Percentiles rank a stretch among this genome's conserved stretches.
phyloP scores from a whole-genome alignment of 1,139 yeast species.

The Pichia sp. region DNA sequence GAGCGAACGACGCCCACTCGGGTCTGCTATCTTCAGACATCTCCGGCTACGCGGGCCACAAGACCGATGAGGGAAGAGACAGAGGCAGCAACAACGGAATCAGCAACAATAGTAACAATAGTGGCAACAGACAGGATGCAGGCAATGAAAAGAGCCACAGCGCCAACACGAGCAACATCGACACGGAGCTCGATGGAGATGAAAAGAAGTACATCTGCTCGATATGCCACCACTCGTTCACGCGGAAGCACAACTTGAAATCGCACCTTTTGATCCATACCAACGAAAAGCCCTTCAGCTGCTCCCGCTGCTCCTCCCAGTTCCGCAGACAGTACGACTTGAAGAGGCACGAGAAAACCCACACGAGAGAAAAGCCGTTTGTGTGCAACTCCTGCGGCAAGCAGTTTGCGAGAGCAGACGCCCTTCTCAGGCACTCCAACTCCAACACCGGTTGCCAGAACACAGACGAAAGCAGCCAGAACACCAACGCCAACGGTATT shows the following conservation, averaged over 20 bases:
- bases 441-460: constrained; percentile 28
- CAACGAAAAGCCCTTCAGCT: constrained; percentile 59
- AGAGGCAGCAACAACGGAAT: too few relatives aligned
- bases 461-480: neutral
- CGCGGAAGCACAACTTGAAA: constrained; percentile 70
- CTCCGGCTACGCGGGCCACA: neutral
- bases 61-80: neutral
- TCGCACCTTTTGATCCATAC: constrained; percentile 70
- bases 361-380: constrained; percentile 72
- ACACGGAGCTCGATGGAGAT: constrained; percentile 4
- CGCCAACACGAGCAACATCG: neutral
- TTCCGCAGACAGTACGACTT: constrained; percentile 75
- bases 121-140: too few relatives aligned
- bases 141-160: neutral
- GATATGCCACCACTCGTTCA: constrained; percentile 57
- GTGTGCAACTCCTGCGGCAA: constrained; percentile 59
- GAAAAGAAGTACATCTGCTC: constrained; percentile 45
- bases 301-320: constrained; percentile 57
- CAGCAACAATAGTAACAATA: too few relatives aligned
- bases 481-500: neutral
- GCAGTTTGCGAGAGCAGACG: constrained; percentile 73
- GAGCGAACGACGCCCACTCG: neutral
- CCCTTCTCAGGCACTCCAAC: constrained; percentile 58
- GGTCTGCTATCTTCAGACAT: neutral
- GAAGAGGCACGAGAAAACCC: constrained; percentile 69